phyloP scores from a whole-genome alignment of 2,329 filamentous ascomycete species.

The Hysterium pulicare region DNA sequence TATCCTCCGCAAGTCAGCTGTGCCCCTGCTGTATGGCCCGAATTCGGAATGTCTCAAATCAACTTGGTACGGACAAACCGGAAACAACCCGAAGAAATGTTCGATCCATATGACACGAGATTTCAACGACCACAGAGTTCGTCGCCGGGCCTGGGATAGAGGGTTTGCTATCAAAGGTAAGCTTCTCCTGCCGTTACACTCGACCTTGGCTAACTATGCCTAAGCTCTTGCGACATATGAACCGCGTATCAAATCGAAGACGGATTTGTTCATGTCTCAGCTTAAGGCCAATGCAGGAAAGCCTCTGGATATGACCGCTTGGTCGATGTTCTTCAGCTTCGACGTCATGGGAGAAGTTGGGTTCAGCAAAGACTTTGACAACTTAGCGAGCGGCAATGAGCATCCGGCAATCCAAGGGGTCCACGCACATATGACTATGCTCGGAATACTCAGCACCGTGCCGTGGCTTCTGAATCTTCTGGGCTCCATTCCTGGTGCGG shows the following conservation, averaged over 20 bases:
- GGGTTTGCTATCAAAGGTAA: constrained; percentile 11
- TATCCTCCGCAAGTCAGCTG: constrained; percentile 17
- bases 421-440: neutral
- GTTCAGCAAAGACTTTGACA: constrained; percentile 1
- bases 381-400: neutral
- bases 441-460: neutral
- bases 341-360: constrained; percentile 5
- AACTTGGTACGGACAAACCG: constrained; percentile 24
- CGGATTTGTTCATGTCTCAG: neutral
- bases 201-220: neutral
- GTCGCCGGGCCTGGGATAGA: constrained; percentile 26
- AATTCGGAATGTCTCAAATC: constrained; percentile 22
- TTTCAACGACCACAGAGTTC: constrained; percentile 14
- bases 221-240: neutral
- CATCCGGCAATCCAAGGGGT: neutral
- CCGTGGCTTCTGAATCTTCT: neutral
- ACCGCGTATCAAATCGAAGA: neutral
- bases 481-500: neutral
- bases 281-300: neutral
- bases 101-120: constrained; percentile 25
- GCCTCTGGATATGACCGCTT: neutral
- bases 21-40: constrained; percentile 20
- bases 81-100: constrained; percentile 16
- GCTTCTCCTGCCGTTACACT: neutral
- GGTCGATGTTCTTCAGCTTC: neutral